phyloP scores from a whole-genome alignment of 345 rosid species.

The Populus ilicifolia region DNA sequence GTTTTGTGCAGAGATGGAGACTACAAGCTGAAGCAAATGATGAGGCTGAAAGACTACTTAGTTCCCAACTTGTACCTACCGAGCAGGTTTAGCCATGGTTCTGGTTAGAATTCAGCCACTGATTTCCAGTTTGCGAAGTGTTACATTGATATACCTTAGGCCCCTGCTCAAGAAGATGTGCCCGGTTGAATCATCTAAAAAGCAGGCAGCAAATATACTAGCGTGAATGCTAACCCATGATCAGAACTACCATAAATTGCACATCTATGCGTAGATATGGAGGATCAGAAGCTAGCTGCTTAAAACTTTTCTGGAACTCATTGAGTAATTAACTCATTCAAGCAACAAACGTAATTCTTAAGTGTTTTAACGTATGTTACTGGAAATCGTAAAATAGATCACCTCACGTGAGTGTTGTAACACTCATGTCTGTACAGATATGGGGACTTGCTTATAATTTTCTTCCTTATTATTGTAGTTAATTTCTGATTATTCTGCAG shows the following conservation, averaged over 20 bases:
- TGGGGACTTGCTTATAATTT: background rate
- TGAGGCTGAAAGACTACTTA: conserved; percentile 86
- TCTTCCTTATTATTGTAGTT: background rate
- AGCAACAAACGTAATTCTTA: background rate
- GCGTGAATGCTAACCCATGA: background rate
- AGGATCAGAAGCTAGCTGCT: background rate
- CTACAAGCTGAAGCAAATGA: conserved; percentile 93
- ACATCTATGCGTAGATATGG: background rate
- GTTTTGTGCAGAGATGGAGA: conserved; percentile 64
- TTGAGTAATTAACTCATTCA: background rate
- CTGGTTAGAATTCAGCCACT: background rate
- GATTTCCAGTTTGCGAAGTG: background rate
- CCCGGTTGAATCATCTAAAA: background rate
- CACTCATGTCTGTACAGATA: background rate
- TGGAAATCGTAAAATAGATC: background rate
- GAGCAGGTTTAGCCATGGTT: conserved; percentile 28
- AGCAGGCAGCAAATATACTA: background rate
- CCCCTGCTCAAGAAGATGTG: background rate
- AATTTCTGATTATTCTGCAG: background rate
- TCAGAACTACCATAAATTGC: background rate
- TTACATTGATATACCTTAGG: background rate
- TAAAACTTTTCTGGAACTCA: background rate
- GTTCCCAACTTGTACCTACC: conserved; percentile 45
- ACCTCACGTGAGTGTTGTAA: background rate
- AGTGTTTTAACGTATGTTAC: background rate